Evolutionary conservation across 352 stramenopile species (phyloP), one percentile per base, ranked within the genome.

Genomic region (Phytophthora ramorum): DNA sequence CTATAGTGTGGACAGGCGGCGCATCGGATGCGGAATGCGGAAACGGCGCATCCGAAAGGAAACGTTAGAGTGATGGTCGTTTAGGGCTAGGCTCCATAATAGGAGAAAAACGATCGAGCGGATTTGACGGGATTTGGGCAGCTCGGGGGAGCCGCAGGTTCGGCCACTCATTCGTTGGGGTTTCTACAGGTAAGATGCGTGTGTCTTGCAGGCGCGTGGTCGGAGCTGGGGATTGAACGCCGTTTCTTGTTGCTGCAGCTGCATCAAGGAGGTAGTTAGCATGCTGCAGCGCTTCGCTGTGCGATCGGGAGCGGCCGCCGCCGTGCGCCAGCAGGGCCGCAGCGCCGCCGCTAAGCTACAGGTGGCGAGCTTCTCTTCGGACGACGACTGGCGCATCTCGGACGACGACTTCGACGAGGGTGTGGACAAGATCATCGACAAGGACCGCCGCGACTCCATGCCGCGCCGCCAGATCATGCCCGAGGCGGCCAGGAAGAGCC

Each of bases 401-500:
- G 65, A 79, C 38, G 80, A 87, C 26, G 83, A 89, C 44, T 83
- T 91, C 48, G 85, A 93, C 45, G 85, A 93, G 41, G 79, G 79
- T 20, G 46, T 79, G 16, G 85, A 91, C 53, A 85, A 83, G 66
- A 83, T 91, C 66, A 87, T 90, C 53, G 78, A 79, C 56, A 93
- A 93, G 68, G 71, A 85, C 47, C 76, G 79, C 10, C 77, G 73
- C 30, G 78, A 90, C 72, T 58, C 63, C 14, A 70, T 81, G 68
- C 80, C 81, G 53, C 83, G 81, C 20, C 86, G 86, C 60, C 83
- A 92, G 75, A 81, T 61, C 35, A 92, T 92, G 77, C 86, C 85
- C 2, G 84, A 87, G 55, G 85, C 83, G 20, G 83, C 86, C 38
- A 80, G 75, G 58, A 91, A 92, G 76, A 90, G 73, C 68, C 85